Evolutionary conservation across 139 green algal genomes (phyloP).

Genomic region (Penium margaritaceum): DNA sequence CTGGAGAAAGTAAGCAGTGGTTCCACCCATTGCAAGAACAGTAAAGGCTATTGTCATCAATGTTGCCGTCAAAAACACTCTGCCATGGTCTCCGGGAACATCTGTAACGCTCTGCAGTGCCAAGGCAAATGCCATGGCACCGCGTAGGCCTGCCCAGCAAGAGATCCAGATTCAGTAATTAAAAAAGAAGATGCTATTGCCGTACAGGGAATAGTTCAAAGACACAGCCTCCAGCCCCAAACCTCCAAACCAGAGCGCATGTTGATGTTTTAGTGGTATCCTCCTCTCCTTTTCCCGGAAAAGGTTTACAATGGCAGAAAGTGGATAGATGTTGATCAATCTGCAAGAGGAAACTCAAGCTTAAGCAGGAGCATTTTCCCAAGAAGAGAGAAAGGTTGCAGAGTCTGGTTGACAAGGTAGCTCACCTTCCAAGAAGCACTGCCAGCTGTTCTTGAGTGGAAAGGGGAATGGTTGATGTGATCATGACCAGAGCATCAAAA

Average conservation of each 20-base stretch:
- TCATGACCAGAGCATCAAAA: too few relatives aligned
- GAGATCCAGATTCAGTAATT: not conserved
- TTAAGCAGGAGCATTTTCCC: not conserved
- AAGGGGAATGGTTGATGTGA: too few relatives aligned
- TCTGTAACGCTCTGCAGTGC: slow-evolving; percentile 26
- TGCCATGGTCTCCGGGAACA: slow-evolving; percentile 14
- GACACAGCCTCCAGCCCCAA: too few relatives aligned
- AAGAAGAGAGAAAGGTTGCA: not conserved
- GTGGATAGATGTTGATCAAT: slow-evolving; percentile 18
- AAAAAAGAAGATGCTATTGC: not conserved
- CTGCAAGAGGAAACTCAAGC: not conserved
- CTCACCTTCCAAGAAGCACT: slow-evolving; percentile 1
- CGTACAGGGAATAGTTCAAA: not conserved
- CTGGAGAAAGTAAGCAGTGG: too few relatives aligned
- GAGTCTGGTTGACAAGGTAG: not conserved
- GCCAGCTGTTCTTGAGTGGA: too few relatives aligned
- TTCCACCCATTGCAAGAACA: too few relatives aligned
- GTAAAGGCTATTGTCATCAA: slow-evolving; percentile 11
- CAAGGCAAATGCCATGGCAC: slow-evolving; percentile 32
- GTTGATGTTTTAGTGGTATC: slow-evolving; percentile 26
- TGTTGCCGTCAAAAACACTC: slow-evolving; percentile 15
- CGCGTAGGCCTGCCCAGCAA: slow-evolving; percentile 16
- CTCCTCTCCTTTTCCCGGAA: slow-evolving; percentile 1
- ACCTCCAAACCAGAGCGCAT: slow-evolving; percentile 28
- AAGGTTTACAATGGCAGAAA: slow-evolving; percentile 22